Conservation (phyloP, 2,329 filamentous ascomycete species). For the Plenodomus biglobosus region DNA sequence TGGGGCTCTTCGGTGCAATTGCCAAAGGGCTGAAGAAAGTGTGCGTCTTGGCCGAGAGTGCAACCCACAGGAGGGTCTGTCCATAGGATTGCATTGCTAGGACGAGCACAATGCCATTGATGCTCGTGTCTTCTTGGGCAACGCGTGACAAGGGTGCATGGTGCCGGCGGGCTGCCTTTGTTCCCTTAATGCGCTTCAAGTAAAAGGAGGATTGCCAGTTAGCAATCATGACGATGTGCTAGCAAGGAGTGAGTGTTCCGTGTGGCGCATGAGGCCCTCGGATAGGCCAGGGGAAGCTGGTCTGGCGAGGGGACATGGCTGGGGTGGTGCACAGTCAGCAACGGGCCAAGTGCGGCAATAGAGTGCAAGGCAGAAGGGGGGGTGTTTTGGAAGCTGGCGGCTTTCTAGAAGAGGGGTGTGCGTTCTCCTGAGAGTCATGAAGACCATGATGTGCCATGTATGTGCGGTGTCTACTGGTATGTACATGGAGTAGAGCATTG, state of each 20-base stretch:
- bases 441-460: neutral
- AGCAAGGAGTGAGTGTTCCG: slow-evolving; percentile 19
- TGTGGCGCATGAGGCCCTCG: slow-evolving; percentile 16
- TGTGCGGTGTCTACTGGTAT: no score
- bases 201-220: slow-evolving; percentile 32
- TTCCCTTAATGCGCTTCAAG: slow-evolving; percentile 20
- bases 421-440: neutral
- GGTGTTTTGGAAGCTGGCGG: neutral
- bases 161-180: slow-evolving; percentile 13
- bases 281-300: slow-evolving; percentile 23
- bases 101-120: neutral
- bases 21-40: neutral
- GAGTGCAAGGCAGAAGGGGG: neutral
- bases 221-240: slow-evolving; percentile 35
- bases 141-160: slow-evolving; percentile 14
- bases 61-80: neutral
- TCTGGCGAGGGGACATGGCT: slow-evolving; percentile 16
- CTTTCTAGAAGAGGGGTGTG: neutral
- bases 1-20: slow-evolving; percentile 12
- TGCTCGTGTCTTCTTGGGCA: slow-evolving; percentile 3
- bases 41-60: neutral
- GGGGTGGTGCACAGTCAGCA: slow-evolving; percentile 15
- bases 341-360: slow-evolving; percentile 1
- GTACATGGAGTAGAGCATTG: no score
- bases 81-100: neutral